A percentile compares a stretch with the other conserved stretches of the same genome.
These are phyloP conservation scores for Phytopythium montanum DNA, from an alignment of 352 stramenopile species.

Conservation along the genomic window DNA sequence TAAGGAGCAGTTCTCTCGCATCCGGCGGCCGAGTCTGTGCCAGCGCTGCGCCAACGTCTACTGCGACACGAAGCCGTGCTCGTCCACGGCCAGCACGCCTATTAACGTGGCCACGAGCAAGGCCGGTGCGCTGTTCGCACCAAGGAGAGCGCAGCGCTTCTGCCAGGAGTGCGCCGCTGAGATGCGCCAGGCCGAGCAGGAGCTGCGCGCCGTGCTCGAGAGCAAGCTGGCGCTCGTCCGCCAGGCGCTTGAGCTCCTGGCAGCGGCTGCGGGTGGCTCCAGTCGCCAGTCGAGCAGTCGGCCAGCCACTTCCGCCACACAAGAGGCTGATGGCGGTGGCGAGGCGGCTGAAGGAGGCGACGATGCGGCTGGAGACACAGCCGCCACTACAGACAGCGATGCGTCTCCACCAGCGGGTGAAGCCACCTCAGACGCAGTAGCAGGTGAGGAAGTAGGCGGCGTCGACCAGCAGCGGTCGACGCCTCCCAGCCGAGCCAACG, in stretches of 20 bases:
- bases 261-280: slow-evolving; percentile 6
- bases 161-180: slow-evolving; percentile 74
- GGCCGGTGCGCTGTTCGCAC: slow-evolving; percentile 2
- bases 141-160: slow-evolving; percentile 42
- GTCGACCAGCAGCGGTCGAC: neutral
- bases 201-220: slow-evolving; percentile 55
- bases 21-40: slow-evolving; percentile 64
- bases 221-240: slow-evolving; percentile 61
- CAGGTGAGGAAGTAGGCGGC: neutral
- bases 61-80: slow-evolving; percentile 76
- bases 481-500: slow-evolving; percentile 12
- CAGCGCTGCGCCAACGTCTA: slow-evolving; percentile 81
- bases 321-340: neutral
- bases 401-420: neutral
- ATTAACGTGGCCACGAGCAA: neutral
- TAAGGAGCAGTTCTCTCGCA: slow-evolving; percentile 67
- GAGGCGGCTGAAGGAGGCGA: neutral
- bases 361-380: neutral
- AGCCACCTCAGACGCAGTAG: neutral
- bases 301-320: slow-evolving; percentile 3
- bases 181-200: slow-evolving; percentile 66
- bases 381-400: neutral
- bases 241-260: slow-evolving; percentile 36
- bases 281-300: slow-evolving; percentile 9
- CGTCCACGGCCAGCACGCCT: slow-evolving; percentile 26